Evolutionary conservation across 345 rosid genomes (phyloP).

Genomic region (Limnanthes douglasii): DNA sequence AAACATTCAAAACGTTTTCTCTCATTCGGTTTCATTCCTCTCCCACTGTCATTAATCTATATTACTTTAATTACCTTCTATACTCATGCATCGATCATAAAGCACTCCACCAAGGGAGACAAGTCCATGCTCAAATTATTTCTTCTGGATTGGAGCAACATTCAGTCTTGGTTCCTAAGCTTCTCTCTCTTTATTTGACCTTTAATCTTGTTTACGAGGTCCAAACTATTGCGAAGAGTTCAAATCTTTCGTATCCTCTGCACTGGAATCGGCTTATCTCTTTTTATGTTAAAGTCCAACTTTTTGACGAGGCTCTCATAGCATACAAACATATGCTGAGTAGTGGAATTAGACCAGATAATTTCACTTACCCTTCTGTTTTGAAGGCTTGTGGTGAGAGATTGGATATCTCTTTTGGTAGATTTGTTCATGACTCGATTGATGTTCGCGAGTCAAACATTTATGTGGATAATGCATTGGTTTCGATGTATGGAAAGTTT

Average conservation of each 20-base stretch:
- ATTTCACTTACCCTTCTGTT: slow-evolving; percentile 65
- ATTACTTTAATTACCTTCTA: slow-evolving; percentile 27
- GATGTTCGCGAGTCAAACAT: slow-evolving; percentile 22
- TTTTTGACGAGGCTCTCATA: slow-evolving; percentile 25
- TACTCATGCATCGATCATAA: slow-evolving; percentile 24
- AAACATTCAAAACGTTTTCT: slow-evolving; percentile 27
- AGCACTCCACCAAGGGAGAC: slow-evolving; percentile 25
- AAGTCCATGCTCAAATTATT: slow-evolving; percentile 37
- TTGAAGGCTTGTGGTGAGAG: slow-evolving; percentile 67
- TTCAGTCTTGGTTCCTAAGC: slow-evolving; percentile 42
- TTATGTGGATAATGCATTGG: slow-evolving; percentile 60
- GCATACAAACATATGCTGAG: slow-evolving; percentile 36
- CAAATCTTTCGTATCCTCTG: slow-evolving; percentile 23
- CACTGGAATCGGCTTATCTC: slow-evolving; percentile 68
- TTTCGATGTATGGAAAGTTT: slow-evolving; percentile 62
- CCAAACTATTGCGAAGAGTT: slow-evolving; percentile 18
- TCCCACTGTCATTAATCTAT: slow-evolving; percentile 10
- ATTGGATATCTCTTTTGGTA: slow-evolving; percentile 34
- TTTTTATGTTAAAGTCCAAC: slow-evolving; percentile 28
- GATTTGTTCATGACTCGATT: slow-evolving; percentile 37
- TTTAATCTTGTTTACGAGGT: slow-evolving; percentile 30
- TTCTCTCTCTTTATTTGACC: slow-evolving; percentile 39
- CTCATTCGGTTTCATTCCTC: slow-evolving; percentile 18
- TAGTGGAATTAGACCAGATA: slow-evolving; percentile 46
- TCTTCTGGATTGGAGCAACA: slow-evolving; percentile 36